Evolutionary conservation across 1,139 yeast genomes (phyloP).

Genomic region (Hyphopichia buzzinii): DNA sequence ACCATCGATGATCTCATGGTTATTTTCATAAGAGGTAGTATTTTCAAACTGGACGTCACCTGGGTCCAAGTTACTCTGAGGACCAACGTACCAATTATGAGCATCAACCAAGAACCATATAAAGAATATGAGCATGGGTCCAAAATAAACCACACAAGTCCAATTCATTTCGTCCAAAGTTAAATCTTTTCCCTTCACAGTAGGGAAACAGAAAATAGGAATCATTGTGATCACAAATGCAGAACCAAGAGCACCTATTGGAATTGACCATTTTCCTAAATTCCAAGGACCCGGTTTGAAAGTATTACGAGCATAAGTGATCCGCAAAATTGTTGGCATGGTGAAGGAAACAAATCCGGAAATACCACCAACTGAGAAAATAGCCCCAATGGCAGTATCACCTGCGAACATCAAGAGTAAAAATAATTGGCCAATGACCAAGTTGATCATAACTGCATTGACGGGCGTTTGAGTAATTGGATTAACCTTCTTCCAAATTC

Average conservation of each 20-base stretch:
- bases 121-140: constrained; percentile 54
- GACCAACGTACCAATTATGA: constrained; percentile 67
- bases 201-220: constrained; percentile 68
- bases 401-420: constrained; percentile 66
- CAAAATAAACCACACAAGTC: constrained; percentile 68
- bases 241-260: constrained; percentile 41
- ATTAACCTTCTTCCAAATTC: constrained; percentile 54
- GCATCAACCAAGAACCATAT: constrained; percentile 59
- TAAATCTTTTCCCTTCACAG: constrained; percentile 46
- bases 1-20: constrained; percentile 9
- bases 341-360: constrained; percentile 70
- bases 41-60: constrained; percentile 8
- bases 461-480: constrained; percentile 62
- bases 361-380: constrained; percentile 75
- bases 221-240: constrained; percentile 59
- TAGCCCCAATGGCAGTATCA: constrained; percentile 67
- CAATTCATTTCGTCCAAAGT: constrained; percentile 60
- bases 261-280: constrained; percentile 54
- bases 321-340: constrained; percentile 63
- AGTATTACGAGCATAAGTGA: constrained; percentile 51
- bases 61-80: constrained; percentile 55
- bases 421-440: constrained; percentile 54
- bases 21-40: constrained; percentile 4
- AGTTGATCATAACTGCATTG: constrained; percentile 67
- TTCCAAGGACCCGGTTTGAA: constrained; percentile 72